Conservation (phyloP, 1,139 yeast genomes). For the Taiozyma onychis region DNA sequence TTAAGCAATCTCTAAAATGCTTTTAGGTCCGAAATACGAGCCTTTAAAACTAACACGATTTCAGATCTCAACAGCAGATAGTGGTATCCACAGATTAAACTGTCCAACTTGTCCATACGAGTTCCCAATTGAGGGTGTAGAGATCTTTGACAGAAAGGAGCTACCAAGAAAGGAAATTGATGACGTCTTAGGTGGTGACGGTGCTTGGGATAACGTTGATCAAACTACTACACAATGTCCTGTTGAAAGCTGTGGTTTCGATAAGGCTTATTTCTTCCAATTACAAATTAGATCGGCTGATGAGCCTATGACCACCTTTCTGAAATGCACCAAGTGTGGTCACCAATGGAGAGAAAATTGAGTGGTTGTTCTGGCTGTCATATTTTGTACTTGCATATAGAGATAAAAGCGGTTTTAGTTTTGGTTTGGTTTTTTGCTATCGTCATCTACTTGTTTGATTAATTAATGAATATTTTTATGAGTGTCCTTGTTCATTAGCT, state of each 20-base stretch:
- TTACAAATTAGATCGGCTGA: slow-evolving; percentile 80
- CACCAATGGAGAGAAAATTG: slow-evolving; percentile 96
- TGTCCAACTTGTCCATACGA: slow-evolving; percentile 96
- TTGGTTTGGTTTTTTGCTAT: background rate
- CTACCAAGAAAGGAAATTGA: slow-evolving; percentile 88
- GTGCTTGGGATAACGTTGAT: slow-evolving; percentile 98
- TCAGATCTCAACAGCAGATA: slow-evolving; percentile 32
- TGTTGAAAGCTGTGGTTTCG: slow-evolving; percentile 75
- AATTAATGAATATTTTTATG: background rate
- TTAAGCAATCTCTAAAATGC: slow-evolving; percentile 1
- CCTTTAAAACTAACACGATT: background rate
- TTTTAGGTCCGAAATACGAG: background rate
- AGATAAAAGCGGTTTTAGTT: background rate
- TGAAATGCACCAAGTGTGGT: slow-evolving; percentile 87
- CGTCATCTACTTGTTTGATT: background rate
- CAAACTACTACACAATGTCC: slow-evolving; percentile 90
- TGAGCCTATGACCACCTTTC: slow-evolving; percentile 93
- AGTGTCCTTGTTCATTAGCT: background rate
- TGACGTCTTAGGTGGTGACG: slow-evolving; percentile 94
- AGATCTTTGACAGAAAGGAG: slow-evolving; percentile 77
- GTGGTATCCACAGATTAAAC: slow-evolving; percentile 41
- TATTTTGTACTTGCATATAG: background rate
- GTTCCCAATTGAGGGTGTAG: slow-evolving; percentile 77
- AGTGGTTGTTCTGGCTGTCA: background rate
- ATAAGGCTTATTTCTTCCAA: slow-evolving; percentile 94